Evolutionary conservation across 2,329 filamentous ascomycete genomes (phyloP).

Genomic region (Lasiodiplodia hormozganensis): DNA sequence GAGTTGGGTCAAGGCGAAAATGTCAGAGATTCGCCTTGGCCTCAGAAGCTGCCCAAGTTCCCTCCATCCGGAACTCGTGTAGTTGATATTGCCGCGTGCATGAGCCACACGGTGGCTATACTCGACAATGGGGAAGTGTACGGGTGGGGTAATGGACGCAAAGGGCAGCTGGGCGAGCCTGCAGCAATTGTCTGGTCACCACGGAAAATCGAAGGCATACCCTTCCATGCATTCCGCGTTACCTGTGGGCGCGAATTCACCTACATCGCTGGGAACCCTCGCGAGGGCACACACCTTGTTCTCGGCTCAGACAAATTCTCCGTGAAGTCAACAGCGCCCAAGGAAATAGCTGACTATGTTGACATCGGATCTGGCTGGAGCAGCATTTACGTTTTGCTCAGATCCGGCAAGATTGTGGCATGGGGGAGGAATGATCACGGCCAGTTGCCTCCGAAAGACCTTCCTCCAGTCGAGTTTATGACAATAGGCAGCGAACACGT

Average conservation of each 20-base stretch:
- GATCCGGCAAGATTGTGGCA: constrained; percentile 66
- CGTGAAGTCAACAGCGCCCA: constrained; percentile 65
- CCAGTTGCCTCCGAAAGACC: constrained; percentile 70
- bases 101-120: constrained; percentile 79
- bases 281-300: constrained; percentile 67
- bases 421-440: constrained; percentile 91
- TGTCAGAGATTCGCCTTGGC: constrained; percentile 38
- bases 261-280: constrained; percentile 65
- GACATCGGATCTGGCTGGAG: constrained; percentile 83
- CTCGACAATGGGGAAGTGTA: constrained; percentile 78
- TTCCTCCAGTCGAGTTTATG: constrained; percentile 68
- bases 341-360: constrained; percentile 63
- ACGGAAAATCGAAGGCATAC: constrained; percentile 50
- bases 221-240: constrained; percentile 70
- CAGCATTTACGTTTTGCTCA: constrained; percentile 73
- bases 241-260: constrained; percentile 89
- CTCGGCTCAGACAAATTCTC: constrained; percentile 80
- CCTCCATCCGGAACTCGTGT: constrained; percentile 65
- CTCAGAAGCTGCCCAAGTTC: constrained; percentile 68
- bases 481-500: constrained; percentile 89
- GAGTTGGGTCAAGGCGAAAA: constrained; percentile 70
- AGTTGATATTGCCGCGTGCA: constrained; percentile 71
- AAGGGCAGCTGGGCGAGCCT: constrained; percentile 78
- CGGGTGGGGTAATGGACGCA: constrained; percentile 87
- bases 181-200: constrained; percentile 42